Conservation (phyloP, 371 early-diverging fungal species). For the Chytridiales sp. region DNA sequence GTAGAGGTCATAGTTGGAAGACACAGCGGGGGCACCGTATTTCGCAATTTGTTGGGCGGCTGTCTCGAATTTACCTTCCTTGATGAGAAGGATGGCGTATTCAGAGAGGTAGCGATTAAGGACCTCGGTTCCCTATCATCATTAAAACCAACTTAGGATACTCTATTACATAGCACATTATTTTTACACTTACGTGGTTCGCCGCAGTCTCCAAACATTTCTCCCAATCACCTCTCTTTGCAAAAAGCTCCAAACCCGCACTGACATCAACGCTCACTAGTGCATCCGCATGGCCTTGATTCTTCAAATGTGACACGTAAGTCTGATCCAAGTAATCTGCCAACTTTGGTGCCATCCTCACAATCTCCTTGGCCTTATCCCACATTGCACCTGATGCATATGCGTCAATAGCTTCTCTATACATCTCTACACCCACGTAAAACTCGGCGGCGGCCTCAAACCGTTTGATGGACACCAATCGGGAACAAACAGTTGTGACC, state of each 20-base stretch:
- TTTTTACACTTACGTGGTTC: conserved; percentile 24
- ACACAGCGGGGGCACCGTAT: conserved; percentile 37
- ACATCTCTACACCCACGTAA: conserved; percentile 45
- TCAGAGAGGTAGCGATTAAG: conserved; percentile 44
- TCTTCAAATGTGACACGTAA: conserved; percentile 51
- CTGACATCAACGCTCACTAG: conserved; percentile 47
- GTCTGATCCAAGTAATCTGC: conserved; percentile 49
- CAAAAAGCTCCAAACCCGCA: conserved; percentile 51
- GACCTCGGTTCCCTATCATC: conserved; percentile 30
- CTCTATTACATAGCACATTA: no score
- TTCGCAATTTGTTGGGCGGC: conserved; percentile 39
- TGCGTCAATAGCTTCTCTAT: conserved; percentile 55
- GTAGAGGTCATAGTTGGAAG: conserved; percentile 38
- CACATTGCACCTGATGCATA: conserved; percentile 45
- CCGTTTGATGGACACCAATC: conserved; percentile 41
- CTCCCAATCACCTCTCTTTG: conserved; percentile 59
- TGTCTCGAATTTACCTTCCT: conserved; percentile 37
- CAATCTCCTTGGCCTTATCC: conserved; percentile 49
- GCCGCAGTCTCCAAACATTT: conserved; percentile 54
- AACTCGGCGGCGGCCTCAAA: conserved; percentile 51
- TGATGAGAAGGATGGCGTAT: conserved; percentile 34
- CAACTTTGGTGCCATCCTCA: conserved; percentile 43
- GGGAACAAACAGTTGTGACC: conserved; percentile 41
- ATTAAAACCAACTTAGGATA: conserved; percentile 1
- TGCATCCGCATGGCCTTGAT: conserved; percentile 46